Base-by-base conservation (phyloP, 768 basidiomycete genomes). In the Collybia mongolica region DNA sequence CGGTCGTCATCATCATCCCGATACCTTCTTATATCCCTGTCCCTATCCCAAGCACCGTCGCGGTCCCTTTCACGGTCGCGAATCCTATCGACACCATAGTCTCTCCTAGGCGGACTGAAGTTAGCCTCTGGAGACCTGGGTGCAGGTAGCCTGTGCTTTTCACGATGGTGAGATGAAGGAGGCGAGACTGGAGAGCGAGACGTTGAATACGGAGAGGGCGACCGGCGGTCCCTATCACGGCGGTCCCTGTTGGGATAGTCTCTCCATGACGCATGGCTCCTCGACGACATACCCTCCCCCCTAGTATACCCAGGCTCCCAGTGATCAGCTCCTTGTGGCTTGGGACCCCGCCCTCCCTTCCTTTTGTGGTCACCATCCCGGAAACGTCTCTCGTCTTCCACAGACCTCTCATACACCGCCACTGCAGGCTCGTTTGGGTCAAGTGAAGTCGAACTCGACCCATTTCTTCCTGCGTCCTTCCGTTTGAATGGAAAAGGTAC, bases 401-500 rank as follows among this genome's bases (percentile, higher is more conserved):
- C 71, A 9, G 70, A 62, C 41, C 74, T 69, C 44, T 74, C 72
- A 49, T 72, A 69, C 17, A 67, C 60, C 53, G 55, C 48, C 63
- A 61, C 67, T 51, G 54, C 56, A 47, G 36, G 57, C 51, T 56
- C 46, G 40, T 58, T 53, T 23, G 55, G 42, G 43, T 48, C 38
- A 39, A 52, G 40, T 23, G 46, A 53, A 17, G 46, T 44, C 53
- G 44, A 53, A 39, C 41, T 43, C 36, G 26, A 36, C 17, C 46
- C 54, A 49, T 55, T 62, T 32, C 56, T 64, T 11, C 55, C 22
- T 6, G 54, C 36, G 35, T 70, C 75, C 55, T 73, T 80, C 62
- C 72, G 77, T 68, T 90, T 91, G 72, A 91, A 90, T 1, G 90
- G 90, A 66, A 88, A 90, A 7, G 85, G 81, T 19, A 88, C 77